Evolutionary conservation across 2,329 filamentous ascomycete genomes (phyloP).

Genomic region (Pezicula rhizophila): DNA sequence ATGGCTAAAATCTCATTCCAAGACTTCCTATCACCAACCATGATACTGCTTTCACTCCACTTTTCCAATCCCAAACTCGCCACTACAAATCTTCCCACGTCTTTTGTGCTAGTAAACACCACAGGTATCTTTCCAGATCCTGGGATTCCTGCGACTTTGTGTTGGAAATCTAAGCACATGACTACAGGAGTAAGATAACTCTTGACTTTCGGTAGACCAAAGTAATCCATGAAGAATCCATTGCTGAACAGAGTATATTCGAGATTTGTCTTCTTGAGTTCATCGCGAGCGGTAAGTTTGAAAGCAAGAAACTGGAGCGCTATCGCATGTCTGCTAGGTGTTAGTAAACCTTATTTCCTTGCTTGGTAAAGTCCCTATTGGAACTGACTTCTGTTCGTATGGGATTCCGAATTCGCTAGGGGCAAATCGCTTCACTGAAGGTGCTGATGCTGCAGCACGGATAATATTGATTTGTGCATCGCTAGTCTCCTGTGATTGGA

Average conservation of each 20-base stretch:
- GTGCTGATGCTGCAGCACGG: conserved; percentile 25
- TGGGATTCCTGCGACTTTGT: conserved; percentile 17
- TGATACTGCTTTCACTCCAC: conserved; percentile 16
- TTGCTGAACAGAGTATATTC: conserved; percentile 19
- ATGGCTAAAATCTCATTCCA: conserved; percentile 21
- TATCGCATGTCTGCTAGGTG: too few species aligned
- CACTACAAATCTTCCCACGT: conserved; percentile 22
- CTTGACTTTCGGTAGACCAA: conserved; percentile 11
- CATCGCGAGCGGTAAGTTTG: not conserved
- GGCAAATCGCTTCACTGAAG: conserved; percentile 28
- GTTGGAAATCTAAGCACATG: conserved; percentile 16
- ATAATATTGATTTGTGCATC: conserved; percentile 30
- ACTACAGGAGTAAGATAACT: conserved; percentile 15
- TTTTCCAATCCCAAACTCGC: conserved; percentile 12
- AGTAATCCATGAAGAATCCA: conserved; percentile 18
- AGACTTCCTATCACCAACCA: conserved; percentile 19
- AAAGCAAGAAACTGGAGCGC: too few species aligned
- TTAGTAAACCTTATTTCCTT: too few species aligned
- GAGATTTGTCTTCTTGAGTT: conserved; percentile 9
- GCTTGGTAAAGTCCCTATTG: too few species aligned
- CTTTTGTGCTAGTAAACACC: conserved; percentile 18
- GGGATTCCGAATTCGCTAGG: conserved; percentile 34
- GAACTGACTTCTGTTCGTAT: conserved; percentile 21
- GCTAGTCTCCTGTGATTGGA: conserved; percentile 14
- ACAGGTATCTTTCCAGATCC: conserved; percentile 16